A percentile compares a stretch with the other conserved stretches of the same genome.
Conservation (phyloP, 768 basidiomycete genomes). For the Stropharia rugosoannulata region DNA sequence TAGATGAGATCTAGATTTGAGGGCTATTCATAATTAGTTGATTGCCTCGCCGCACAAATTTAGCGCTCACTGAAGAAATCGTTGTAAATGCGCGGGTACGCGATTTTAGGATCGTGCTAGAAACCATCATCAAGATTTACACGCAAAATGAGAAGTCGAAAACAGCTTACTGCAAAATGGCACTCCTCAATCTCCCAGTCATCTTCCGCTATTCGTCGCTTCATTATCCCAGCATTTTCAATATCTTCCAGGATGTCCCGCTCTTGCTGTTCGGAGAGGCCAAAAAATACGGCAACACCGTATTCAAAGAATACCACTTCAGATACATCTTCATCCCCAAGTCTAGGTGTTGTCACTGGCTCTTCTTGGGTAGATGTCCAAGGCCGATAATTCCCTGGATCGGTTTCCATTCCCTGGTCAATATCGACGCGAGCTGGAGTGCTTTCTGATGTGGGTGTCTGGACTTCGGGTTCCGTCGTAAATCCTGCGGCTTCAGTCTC, state of each 20-base stretch:
- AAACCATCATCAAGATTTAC: background rate
- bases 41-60: background rate
- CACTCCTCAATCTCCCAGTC: conserved; percentile 94
- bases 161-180: conserved; percentile 71
- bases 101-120: conserved; percentile 81
- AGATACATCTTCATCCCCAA: conserved; percentile 51
- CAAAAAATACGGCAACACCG: conserved; percentile 93
- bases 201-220: conserved; percentile 55
- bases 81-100: conserved; percentile 91
- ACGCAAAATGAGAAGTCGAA: background rate
- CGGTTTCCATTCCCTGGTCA: conserved; percentile 27
- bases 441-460: conserved; percentile 14
- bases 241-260: conserved; percentile 83
- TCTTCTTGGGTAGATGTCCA: conserved; percentile 10
- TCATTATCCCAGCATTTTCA: conserved; percentile 66
- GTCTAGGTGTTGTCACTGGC: conserved; percentile 14
- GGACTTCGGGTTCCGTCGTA: conserved; percentile 13
- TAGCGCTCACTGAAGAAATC: conserved; percentile 86
- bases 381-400: conserved; percentile 24
- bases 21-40: conserved; percentile 46
- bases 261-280: conserved; percentile 78
- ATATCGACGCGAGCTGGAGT: conserved; percentile 7
- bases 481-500: conserved; percentile 12
- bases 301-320: conserved; percentile 84
- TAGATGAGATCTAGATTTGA: conserved; percentile 88